Conservation (phyloP, 805 yeast genomes). For the Lachancea kluyveri region DNA sequence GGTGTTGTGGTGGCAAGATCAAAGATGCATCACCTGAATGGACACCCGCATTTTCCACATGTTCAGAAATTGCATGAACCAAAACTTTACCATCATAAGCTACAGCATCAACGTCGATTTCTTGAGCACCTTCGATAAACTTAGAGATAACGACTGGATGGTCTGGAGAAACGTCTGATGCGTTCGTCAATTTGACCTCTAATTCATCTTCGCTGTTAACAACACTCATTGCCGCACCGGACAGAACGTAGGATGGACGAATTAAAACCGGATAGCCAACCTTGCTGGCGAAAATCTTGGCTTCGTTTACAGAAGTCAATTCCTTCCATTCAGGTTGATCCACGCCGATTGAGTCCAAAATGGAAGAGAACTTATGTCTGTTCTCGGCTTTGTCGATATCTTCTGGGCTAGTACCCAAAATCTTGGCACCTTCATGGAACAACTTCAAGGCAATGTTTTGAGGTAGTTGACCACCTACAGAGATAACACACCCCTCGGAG, state of each 20-base stretch:
- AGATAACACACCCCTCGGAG: conserved; percentile 86
- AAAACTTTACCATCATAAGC: conserved; percentile 82
- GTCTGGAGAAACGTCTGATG: conserved; percentile 89
- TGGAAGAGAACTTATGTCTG: conserved; percentile 94
- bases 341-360: conserved; percentile 84
- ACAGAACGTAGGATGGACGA: conserved; percentile 93
- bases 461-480: conserved; percentile 97
- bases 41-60: conserved; percentile 97
- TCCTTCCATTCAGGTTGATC: conserved; percentile 99
- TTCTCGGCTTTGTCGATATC: conserved; percentile 97
- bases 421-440: conserved; percentile 76
- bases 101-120: conserved; percentile 95
- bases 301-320: conserved; percentile 78
- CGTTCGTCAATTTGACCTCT: conserved; percentile 74
- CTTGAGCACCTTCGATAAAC: conserved; percentile 93
- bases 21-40: conserved; percentile 99
- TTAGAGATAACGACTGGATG: conserved; percentile 97
- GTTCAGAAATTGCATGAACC: conserved; percentile 95
- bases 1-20: conserved; percentile 82
- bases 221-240: conserved; percentile 99
- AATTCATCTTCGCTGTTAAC: conserved; percentile 75
- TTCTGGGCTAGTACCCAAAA: conserved; percentile 89
- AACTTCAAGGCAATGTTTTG: conserved; percentile 90
- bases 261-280: conserved; percentile 95
- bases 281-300: conserved; percentile 73